These are phyloP conservation scores for Alternaria sp. DNA, from an alignment of 2,329 filamentous ascomycete genomes.

Conservation along the genomic window DNA sequence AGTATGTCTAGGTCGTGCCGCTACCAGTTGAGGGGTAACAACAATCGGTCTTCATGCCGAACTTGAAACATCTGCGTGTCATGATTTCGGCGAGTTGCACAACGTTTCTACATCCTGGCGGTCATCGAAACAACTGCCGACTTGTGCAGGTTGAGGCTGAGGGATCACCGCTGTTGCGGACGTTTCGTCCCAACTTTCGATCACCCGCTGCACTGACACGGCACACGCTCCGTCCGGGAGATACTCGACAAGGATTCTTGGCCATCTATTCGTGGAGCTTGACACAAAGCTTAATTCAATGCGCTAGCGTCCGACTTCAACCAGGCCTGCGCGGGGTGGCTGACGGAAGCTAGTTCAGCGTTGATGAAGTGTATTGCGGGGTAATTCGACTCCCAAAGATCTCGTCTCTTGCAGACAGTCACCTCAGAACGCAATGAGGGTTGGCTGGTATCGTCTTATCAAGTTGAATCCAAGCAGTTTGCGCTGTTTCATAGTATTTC, in stretches of 20 bases:
- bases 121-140: slow-evolving; percentile 2
- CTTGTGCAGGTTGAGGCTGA: slow-evolving; percentile 8
- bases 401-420: neutral
- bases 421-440: neutral
- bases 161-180: slow-evolving; percentile 17
- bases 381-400: slow-evolving; percentile 19
- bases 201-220: slow-evolving; percentile 11
- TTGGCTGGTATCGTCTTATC: neutral
- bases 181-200: slow-evolving; percentile 17
- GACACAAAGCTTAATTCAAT: slow-evolving; percentile 37
- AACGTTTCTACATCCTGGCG: neutral
- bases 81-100: neutral
- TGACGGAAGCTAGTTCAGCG: slow-evolving; percentile 34
- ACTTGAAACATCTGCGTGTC: neutral
- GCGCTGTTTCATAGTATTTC: neutral
- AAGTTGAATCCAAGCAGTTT: neutral
- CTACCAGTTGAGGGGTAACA: neutral
- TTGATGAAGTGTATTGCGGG: slow-evolving; percentile 31
- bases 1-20: neutral
- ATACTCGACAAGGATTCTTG: slow-evolving; percentile 38
- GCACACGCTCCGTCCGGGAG: slow-evolving; percentile 25
- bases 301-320: slow-evolving; percentile 27
- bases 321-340: slow-evolving; percentile 25
- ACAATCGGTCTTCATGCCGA: neutral
- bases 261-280: slow-evolving; percentile 34